A percentile compares a stretch with the other conserved stretches of the same genome.
Evolutionary conservation across 2,329 filamentous ascomycete genomes (phyloP).

Genomic region (Xylariaceae sp.): DNA sequence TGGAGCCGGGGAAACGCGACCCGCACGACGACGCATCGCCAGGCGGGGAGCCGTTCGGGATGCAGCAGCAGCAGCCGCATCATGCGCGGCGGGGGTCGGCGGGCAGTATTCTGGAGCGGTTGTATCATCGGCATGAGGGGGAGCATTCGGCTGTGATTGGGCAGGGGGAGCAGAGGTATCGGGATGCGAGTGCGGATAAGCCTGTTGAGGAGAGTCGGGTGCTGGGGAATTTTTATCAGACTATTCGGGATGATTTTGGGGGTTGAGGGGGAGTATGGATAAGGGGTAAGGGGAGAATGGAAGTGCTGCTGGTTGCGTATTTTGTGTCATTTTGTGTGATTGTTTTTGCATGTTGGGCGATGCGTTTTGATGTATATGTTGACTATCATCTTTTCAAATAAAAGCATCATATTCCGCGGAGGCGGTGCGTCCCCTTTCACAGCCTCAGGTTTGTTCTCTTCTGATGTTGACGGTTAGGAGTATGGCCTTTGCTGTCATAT

Average conservation of each 20-base stretch:
- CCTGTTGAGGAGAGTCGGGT: constrained; percentile 5
- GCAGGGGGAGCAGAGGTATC: not conserved
- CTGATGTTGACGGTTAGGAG: too few relatives aligned
- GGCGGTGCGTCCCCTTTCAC: too few relatives aligned
- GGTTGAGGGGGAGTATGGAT: not conserved
- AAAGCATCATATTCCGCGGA: too few relatives aligned
- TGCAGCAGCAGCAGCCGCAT: too few relatives aligned
- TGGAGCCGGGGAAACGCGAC: constrained; percentile 11
- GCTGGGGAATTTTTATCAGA: constrained; percentile 8
- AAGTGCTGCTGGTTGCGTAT: not conserved
- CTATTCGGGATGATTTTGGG: constrained; percentile 11
- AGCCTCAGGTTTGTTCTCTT: too few relatives aligned
- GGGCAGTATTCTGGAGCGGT: constrained; percentile 2
- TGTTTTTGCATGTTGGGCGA: too few relatives aligned
- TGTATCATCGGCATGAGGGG: not conserved
- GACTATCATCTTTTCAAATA: too few relatives aligned
- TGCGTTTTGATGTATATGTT: too few relatives aligned
- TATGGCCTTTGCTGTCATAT: too few relatives aligned
- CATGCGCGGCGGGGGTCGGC: not conserved
- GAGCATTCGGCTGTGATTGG: constrained; percentile 1
- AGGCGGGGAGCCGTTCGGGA: not conserved
- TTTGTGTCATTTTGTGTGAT: not conserved
- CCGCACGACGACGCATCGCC: constrained; percentile 1
- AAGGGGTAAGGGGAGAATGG: not conserved
- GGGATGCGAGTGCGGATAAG: constrained; percentile 8